Evolutionary conservation across 345 rosid species (phyloP), one percentile per base, ranked within the genome.

Genomic region (Iberis pinnata): DNA sequence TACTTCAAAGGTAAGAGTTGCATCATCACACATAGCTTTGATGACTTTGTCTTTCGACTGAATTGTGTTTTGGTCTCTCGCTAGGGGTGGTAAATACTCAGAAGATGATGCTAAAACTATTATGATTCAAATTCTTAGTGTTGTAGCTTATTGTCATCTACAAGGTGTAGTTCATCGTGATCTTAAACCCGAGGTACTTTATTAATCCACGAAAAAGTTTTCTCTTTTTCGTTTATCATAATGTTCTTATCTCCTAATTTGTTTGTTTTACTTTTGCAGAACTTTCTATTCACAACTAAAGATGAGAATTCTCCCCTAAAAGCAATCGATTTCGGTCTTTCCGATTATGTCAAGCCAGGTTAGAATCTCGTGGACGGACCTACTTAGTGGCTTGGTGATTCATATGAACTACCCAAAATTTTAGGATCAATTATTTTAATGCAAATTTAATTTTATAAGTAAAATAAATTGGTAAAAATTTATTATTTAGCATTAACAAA

Each of bases 121-220:
- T 35, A 78, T 90, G 83, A 77, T 90, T 78, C 98, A 90, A 73
- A 83, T 90, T 64, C 72, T 90, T 61, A 84, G 70, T 66, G 86
- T 84, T 11, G 89, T 78, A 16, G 81, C 98, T 14, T 87, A 75
- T 58, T 90, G 96, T 73, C 98, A 90, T 75, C 81, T 81, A 31
- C 98, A 90, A 78, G 98, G 98, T 44, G 95, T 90, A 47, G 96
- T 90, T 72, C 98, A 90, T 73, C 98, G 98, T 36, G 98, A 90
- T 63, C 87, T 90, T 43, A 90, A 90, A 83, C 98, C 98, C 8
- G 98, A 90, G 98, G 98, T 65, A 65, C 46, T 84, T 76, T 61
- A 55, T 17, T n/a, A 41, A 27, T 50, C 29, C 22, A 20, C 47
- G 27, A 5, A n/a, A n/a, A n/a, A n/a, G n/a, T n/a, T n/a, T n/a